phyloP scores from a whole-genome alignment of 2,329 filamentous ascomycete genomes.

The Magnaporthiopsis poae region DNA sequence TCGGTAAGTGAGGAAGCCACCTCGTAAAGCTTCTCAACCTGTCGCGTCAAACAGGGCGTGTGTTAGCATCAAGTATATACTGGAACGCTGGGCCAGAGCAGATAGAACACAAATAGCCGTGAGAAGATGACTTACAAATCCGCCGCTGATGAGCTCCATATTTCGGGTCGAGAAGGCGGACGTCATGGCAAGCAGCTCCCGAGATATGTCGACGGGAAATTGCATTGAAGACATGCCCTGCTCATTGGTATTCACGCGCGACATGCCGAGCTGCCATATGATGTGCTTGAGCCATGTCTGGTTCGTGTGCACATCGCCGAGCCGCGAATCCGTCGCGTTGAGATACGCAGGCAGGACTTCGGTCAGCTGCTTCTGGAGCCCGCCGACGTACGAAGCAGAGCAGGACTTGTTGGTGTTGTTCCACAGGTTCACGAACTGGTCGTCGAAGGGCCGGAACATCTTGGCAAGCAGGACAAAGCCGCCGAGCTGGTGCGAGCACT shows the following conservation, averaged over 20 bases:
- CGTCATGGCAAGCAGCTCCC: constrained; percentile 57
- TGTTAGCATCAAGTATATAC: not conserved
- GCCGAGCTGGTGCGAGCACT: constrained; percentile 40
- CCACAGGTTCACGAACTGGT: constrained; percentile 54
- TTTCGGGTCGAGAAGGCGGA: constrained; percentile 61
- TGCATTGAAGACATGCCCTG: constrained; percentile 45
- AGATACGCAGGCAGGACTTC: constrained; percentile 44
- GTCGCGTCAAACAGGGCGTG: not conserved
- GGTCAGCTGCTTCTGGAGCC: constrained; percentile 53
- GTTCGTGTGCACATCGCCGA: constrained; percentile 46
- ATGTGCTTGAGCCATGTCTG: constrained; percentile 58
- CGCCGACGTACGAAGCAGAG: constrained; percentile 44
- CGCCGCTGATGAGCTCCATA: constrained; percentile 65
- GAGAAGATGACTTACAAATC: constrained; percentile 46
- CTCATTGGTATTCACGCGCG: constrained; percentile 32
- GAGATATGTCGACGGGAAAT: constrained; percentile 53
- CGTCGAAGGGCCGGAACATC: constrained; percentile 58
- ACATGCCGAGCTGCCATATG: constrained; percentile 50
- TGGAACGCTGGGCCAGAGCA: not conserved
- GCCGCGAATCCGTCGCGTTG: constrained; percentile 41
- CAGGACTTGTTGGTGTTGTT: constrained; percentile 53
- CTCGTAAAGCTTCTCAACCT: constrained; percentile 74
- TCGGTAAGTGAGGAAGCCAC: constrained; percentile 65
- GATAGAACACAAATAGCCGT: too few relatives aligned
- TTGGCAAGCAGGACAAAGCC: constrained; percentile 51